Conservation (phyloP, 768 basidiomycete species). For the Peribolospora kevripleyi region DNA sequence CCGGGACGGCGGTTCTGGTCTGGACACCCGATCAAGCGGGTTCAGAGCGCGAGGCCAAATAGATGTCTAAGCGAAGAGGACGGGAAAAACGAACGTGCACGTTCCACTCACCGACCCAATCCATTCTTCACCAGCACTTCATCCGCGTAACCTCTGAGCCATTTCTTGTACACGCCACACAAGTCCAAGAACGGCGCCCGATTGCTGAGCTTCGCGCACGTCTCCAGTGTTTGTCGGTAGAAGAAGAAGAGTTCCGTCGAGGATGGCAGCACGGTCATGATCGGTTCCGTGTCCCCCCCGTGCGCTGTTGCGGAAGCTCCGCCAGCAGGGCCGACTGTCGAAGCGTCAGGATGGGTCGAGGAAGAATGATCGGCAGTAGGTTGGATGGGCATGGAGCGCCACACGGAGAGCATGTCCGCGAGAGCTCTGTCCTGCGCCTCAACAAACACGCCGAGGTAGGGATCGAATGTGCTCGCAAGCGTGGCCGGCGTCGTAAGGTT, state of each 20-base stretch:
- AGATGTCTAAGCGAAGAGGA: neutral
- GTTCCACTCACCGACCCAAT: conserved; percentile 1
- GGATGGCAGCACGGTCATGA: conserved; percentile 50
- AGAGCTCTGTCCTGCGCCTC: conserved; percentile 91
- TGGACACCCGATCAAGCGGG: neutral
- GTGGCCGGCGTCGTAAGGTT: conserved; percentile 12
- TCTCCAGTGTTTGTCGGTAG: conserved; percentile 82
- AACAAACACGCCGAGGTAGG: conserved; percentile 76
- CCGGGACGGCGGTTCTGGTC: conserved; percentile 21
- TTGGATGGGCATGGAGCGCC: conserved; percentile 25
- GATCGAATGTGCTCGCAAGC: conserved; percentile 71
- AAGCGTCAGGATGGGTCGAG: too few relatives aligned
- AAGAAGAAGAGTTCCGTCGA: conserved; percentile 95
- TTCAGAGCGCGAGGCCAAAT: neutral
- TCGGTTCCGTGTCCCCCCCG: conserved; percentile 20
- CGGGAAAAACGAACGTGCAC: too few relatives aligned
- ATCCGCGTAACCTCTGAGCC: conserved; percentile 90
- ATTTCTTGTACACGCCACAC: conserved; percentile 62
- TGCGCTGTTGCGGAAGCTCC: neutral
- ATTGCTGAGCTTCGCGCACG: conserved; percentile 72
- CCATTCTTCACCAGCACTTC: conserved; percentile 72
- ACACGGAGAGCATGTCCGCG: conserved; percentile 66
- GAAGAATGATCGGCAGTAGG: conserved; percentile 6
- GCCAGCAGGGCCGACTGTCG: too few relatives aligned
- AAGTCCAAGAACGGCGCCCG: conserved; percentile 64